Evolutionary conservation across 257 asterid genomes (phyloP).

Genomic region (Fraxinus anomala): DNA sequence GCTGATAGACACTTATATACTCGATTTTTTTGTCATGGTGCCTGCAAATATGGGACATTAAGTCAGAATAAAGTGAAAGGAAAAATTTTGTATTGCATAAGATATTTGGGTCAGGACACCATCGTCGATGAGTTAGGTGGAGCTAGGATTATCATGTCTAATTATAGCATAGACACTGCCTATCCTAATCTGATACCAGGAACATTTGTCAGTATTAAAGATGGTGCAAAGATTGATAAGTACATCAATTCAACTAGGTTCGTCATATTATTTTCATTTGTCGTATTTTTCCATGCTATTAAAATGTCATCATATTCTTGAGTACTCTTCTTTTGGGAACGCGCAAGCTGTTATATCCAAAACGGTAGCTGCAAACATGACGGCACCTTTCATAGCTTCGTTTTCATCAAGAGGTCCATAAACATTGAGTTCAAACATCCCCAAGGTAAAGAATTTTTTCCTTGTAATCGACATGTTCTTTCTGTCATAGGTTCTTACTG

Average conservation of each 20-base stretch:
- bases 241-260: conserved; percentile 73
- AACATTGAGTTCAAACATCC: conserved; percentile 41
- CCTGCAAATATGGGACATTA: conserved; percentile 45
- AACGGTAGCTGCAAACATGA: conserved; percentile 34
- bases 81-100: conserved; percentile 57
- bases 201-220: conserved; percentile 29
- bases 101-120: conserved; percentile 27
- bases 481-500: neutral
- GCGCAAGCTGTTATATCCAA: conserved; percentile 58
- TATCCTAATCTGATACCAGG: conserved; percentile 31
- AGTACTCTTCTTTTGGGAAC: conserved; percentile 31
- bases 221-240: conserved; percentile 43
- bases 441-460: conserved; percentile 50
- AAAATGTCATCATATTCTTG: neutral
- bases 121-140: conserved; percentile 44
- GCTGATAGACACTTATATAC: neutral
- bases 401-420: conserved; percentile 91
- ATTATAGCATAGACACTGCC: conserved; percentile 31
- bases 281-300: neutral
- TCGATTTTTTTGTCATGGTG: conserved; percentile 32
- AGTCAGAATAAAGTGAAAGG: conserved; percentile 53
- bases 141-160: conserved; percentile 50
- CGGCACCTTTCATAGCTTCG: conserved; percentile 56
- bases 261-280: neutral
- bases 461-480: neutral